Conservation (phyloP, 2,329 filamentous ascomycete species). For the Botrytis galanthina region DNA sequence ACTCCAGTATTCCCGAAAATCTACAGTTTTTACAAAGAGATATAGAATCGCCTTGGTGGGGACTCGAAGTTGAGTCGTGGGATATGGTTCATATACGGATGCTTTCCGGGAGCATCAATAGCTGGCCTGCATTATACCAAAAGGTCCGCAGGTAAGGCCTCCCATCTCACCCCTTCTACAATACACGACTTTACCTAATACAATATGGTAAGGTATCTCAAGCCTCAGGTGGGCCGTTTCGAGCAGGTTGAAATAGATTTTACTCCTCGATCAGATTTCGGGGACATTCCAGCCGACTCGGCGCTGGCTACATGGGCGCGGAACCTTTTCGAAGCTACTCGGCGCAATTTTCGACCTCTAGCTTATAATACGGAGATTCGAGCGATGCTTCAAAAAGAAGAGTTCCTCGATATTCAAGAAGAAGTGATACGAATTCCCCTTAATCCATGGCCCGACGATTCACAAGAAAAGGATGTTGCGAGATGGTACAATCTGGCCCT, state of each 20-base stretch:
- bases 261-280: constrained; percentile 68
- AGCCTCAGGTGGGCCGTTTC: constrained; percentile 66
- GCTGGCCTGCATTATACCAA: constrained; percentile 72
- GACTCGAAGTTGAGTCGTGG: constrained; percentile 41
- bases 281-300: constrained; percentile 56
- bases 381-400: constrained; percentile 62
- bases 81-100: constrained; percentile 83
- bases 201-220: constrained; percentile 60
- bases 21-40: constrained; percentile 69
- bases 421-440: constrained; percentile 66
- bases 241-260: constrained; percentile 92
- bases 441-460: constrained; percentile 69
- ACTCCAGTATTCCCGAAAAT: constrained; percentile 65
- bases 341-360: constrained; percentile 62
- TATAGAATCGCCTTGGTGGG: constrained; percentile 71
- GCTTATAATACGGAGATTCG: constrained; percentile 61
- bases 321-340: constrained; percentile 66
- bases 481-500: constrained; percentile 82
- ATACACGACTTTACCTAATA: constrained; percentile 24
- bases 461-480: constrained; percentile 65
- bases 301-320: constrained; percentile 67
- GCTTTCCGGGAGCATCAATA: constrained; percentile 72
- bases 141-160: constrained; percentile 62
- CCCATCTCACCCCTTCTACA: background rate
- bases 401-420: constrained; percentile 78